These are phyloP conservation scores for Annulohypoxylon maeteangense DNA, from an alignment of 495 filamentous ascomycete species.

Conservation along the genomic window DNA sequence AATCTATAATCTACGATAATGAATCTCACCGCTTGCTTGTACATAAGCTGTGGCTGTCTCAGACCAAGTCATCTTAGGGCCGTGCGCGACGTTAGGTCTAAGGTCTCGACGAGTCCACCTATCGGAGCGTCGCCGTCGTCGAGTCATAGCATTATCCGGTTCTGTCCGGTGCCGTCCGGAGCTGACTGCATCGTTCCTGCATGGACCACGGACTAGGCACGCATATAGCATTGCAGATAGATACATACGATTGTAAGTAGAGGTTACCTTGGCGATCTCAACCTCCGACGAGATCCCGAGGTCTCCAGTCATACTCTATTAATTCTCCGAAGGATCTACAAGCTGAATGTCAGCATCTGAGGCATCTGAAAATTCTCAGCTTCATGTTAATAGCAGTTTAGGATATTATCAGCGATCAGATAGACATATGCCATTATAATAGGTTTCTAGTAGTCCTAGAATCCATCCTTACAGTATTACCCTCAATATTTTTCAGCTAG, in stretches of 20 bases:
- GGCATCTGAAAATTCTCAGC: not conserved
- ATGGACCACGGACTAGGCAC: conserved; percentile 11
- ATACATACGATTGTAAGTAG: conserved; percentile 3
- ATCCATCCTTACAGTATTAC: not conserved
- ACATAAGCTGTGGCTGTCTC: conserved; percentile 3
- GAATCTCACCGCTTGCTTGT: conserved; percentile 2
- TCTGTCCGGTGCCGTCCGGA: conserved; percentile 23
- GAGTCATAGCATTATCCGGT: conserved; percentile 18
- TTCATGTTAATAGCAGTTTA: not conserved
- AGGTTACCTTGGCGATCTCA: not conserved
- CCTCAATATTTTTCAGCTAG: not conserved
- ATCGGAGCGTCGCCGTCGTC: conserved; percentile 28
- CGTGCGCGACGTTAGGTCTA: conserved; percentile 14
- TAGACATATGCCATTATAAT: not conserved
- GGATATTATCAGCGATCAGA: not conserved
- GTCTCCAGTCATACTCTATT: conserved; percentile 1
- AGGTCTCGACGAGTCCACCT: conserved; percentile 14
- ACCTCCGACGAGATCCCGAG: conserved; percentile 1
- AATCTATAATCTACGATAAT: not conserved
- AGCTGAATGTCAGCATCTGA: conserved; percentile 1
- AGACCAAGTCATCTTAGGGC: not conserved
- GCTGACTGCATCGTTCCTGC: conserved; percentile 40
- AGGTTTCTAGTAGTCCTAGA: not conserved
- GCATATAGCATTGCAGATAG: conserved; percentile 9
- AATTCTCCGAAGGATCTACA: conserved; percentile 27